Percentiles rank a stretch among this genome's conserved stretches.
Evolutionary conservation across 164 flowering plant species (phyloP).

Genomic region (Macadamia integrifolia): DNA sequence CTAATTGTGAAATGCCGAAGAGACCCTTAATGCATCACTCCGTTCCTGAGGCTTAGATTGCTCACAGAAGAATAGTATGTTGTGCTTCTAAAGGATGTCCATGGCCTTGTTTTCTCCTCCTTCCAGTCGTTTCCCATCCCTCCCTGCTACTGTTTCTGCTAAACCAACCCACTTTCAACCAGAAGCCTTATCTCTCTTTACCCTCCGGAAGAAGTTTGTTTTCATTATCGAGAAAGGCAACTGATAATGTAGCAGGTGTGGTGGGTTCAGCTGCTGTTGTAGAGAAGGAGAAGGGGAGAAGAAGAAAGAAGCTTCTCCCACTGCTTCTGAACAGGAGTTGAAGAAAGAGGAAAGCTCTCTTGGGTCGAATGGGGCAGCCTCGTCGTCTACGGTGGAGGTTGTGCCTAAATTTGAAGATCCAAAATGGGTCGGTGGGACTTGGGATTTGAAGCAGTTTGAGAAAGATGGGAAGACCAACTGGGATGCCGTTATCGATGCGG

Average conservation of each 20-base stretch:
- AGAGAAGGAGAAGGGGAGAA: constrained; percentile 16
- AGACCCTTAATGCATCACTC: too few relatives aligned
- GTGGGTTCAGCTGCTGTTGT: constrained; percentile 30
- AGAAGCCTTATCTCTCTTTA: constrained; percentile 23
- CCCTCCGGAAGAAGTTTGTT: constrained; percentile 18
- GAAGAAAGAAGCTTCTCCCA: constrained; percentile 9
- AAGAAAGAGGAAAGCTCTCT: constrained; percentile 10
- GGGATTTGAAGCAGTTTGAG: constrained; percentile 86
- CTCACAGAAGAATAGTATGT: too few relatives aligned
- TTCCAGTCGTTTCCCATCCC: constrained; percentile 25
- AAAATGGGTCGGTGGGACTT: constrained; percentile 84
- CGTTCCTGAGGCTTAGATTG: too few relatives aligned
- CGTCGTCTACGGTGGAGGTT: constrained; percentile 15
- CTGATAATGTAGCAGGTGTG: constrained; percentile 56
- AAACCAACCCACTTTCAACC: constrained; percentile 31
- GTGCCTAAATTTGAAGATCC: constrained; percentile 51
- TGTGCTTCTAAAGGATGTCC: constrained; percentile 10
- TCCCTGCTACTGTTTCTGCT: constrained; percentile 25
- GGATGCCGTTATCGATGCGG: constrained; percentile 98
- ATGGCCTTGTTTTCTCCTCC: constrained; percentile 56
- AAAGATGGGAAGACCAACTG: constrained; percentile 78
- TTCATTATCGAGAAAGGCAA: constrained; percentile 16
- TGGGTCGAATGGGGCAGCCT: constrained; percentile 35
- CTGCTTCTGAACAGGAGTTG: constrained; percentile 17
- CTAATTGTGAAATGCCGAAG: too few relatives aligned